Percentiles rank a stretch among this genome's conserved stretches.
phyloP scores from a whole-genome alignment of 768 basidiomycete genomes.

The Boletus vermiculosoides region DNA sequence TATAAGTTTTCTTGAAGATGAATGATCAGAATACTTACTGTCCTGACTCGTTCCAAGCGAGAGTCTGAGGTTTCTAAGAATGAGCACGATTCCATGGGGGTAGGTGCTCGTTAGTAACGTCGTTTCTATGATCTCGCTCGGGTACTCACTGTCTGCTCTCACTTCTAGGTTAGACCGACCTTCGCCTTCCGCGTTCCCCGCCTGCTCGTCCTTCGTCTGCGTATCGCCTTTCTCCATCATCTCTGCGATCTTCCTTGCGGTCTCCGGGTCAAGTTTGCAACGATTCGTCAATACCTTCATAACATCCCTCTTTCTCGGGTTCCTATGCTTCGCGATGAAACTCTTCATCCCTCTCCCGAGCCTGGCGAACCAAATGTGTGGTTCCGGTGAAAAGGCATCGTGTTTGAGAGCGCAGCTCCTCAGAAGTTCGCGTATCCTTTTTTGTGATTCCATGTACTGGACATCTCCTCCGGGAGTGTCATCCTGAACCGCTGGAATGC shows the following conservation, averaged over 20 bases:
- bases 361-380: constrained; percentile 15
- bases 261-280: constrained; percentile 25
- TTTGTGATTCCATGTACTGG: constrained; percentile 23
- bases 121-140: too few species aligned
- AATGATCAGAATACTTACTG: too few species aligned
- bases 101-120: too few species aligned
- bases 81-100: too few species aligned
- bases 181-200: too few species aligned
- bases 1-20: too few species aligned
- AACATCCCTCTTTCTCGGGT: constrained; percentile 7
- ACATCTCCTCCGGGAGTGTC: constrained; percentile 8
- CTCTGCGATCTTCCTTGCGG: constrained; percentile 19
- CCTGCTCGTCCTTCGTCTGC: background rate
- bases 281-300: constrained; percentile 19
- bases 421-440: constrained; percentile 19
- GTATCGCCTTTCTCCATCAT: constrained; percentile 12
- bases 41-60: too few species aligned
- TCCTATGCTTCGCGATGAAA: constrained; percentile 10
- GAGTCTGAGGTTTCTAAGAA: too few species aligned
- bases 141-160: too few species aligned
- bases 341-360: constrained; percentile 6
- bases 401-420: constrained; percentile 10
- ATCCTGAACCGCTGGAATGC: constrained; percentile 15
- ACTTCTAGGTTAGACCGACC: too few species aligned
- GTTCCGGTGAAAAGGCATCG: constrained; percentile 12